phyloP scores from a whole-genome alignment of 1,284 basidiomycete species.

The Xerocomus amazonicus region DNA sequence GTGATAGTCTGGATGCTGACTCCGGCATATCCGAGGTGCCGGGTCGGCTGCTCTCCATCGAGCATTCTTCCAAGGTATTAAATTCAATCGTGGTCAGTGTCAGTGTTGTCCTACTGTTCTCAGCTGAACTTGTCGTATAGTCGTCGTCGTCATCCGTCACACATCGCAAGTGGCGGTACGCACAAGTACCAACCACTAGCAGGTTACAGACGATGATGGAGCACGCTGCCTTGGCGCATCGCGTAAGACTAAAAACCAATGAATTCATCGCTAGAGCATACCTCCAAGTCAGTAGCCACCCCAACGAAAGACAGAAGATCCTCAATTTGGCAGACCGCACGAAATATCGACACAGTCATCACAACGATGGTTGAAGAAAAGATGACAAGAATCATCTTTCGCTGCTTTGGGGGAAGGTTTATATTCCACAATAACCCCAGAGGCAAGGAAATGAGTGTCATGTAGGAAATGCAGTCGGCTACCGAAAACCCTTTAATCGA shows the following conservation, averaged over 20 bases:
- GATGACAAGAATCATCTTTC: conserved; percentile 14
- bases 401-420: conserved; percentile 18
- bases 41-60: neutral
- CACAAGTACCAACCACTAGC: conserved; percentile 18
- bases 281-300: conserved; percentile 20
- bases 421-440: conserved; percentile 15
- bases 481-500: neutral
- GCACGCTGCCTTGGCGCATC: conserved; percentile 11
- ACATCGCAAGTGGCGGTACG: conserved; percentile 13
- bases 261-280: conserved; percentile 2
- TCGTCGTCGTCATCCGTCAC: conserved; percentile 1
- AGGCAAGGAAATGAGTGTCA: conserved; percentile 15
- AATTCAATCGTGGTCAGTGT: conserved; percentile 10
- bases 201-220: conserved; percentile 21
- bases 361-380: conserved; percentile 20
- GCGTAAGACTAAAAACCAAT: conserved; percentile 4
- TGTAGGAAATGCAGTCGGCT: conserved; percentile 25
- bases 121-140: neutral
- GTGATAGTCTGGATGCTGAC: neutral
- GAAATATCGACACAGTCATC: conserved; percentile 18
- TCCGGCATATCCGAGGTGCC: neutral
- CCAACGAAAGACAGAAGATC: conserved; percentile 5
- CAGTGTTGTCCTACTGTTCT: neutral
- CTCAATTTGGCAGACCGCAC: conserved; percentile 16
- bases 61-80: neutral